Evolutionary conservation across 1,284 basidiomycete species (phyloP).

Genomic region (Bondarzewia mesenterica): DNA sequence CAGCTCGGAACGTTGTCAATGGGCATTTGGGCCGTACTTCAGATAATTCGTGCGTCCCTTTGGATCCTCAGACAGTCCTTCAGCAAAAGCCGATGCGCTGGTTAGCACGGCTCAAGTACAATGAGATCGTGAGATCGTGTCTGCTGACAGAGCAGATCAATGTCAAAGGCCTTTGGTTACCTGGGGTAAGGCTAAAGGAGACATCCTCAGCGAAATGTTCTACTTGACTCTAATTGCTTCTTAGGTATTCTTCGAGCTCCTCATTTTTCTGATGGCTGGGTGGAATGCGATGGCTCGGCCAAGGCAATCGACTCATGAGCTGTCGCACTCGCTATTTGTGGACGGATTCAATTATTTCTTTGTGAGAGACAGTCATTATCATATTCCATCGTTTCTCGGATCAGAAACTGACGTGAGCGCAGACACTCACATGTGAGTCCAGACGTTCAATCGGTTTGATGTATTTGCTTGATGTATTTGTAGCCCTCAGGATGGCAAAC

Average conservation of each 20-base stretch:
- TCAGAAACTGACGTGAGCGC: no score
- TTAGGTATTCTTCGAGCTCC: slow-evolving; percentile 29
- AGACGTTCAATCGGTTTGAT: not conserved
- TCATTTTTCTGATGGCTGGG: slow-evolving; percentile 25
- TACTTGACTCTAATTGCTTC: not conserved
- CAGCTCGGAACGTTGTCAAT: slow-evolving; percentile 22
- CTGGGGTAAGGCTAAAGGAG: slow-evolving; percentile 20
- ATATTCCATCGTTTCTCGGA: no score
- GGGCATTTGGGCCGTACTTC: slow-evolving; percentile 20
- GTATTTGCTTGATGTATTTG: not conserved
- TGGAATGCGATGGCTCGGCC: slow-evolving; percentile 29
- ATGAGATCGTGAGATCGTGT: slow-evolving; percentile 14
- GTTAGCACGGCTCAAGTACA: slow-evolving; percentile 12
- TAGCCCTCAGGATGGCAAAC: slow-evolving; percentile 24
- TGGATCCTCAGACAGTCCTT: not conserved
- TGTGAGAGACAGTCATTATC: slow-evolving; percentile 22
- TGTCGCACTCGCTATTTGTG: slow-evolving; percentile 23
- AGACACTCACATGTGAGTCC: no score
- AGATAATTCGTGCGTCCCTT: slow-evolving; percentile 25
- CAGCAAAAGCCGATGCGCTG: not conserved
- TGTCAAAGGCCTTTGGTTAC: slow-evolving; percentile 22
- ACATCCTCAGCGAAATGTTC: not conserved
- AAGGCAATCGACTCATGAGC: slow-evolving; percentile 14
- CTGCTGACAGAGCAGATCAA: slow-evolving; percentile 9
- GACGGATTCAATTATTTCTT: slow-evolving; percentile 31